These are phyloP conservation scores for Chaetomium tenue DNA, from an alignment of 495 filamentous ascomycete species.

Conservation along the genomic window DNA sequence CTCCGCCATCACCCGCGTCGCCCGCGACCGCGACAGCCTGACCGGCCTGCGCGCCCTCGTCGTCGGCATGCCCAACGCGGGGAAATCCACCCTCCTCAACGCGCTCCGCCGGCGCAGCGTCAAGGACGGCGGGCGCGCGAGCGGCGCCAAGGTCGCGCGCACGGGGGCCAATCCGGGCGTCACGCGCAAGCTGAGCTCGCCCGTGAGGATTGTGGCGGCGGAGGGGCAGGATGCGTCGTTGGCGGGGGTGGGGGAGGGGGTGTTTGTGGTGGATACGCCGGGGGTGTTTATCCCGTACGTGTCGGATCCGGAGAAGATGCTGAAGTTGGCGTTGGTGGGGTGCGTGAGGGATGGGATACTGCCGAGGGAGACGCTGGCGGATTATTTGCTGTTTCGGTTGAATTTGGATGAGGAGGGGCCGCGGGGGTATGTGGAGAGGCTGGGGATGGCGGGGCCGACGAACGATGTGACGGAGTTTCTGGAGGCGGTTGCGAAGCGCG, in stretches of 20 bases:
- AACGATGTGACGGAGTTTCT: conserved; percentile 76
- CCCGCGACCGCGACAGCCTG: conserved; percentile 35
- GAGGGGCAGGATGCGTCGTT: conserved; percentile 29
- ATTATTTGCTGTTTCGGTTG: conserved; percentile 83
- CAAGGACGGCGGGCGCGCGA: conserved; percentile 34
- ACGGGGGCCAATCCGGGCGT: conserved; percentile 88
- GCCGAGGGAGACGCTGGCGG: conserved; percentile 68
- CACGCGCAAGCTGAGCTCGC: conserved; percentile 77
- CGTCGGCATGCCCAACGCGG: conserved; percentile 97
- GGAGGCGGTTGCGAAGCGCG: conserved; percentile 62
- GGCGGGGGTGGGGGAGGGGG: conserved; percentile 43
- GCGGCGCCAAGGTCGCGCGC: conserved; percentile 67
- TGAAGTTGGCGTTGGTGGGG: conserved; percentile 86
- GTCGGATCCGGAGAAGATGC: conserved; percentile 77
- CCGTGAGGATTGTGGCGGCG: conserved; percentile 67
- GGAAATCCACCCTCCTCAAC: conserved; percentile 89
- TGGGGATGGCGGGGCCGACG: conserved; percentile 60
- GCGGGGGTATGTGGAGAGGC: conserved; percentile 55
- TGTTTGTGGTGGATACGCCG: conserved; percentile 55
- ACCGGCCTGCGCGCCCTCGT: conserved; percentile 74
- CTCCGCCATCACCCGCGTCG: conserved; percentile 35
- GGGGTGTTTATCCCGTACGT: conserved; percentile 95
- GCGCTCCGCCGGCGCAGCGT: conserved; percentile 68
- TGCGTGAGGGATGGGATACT: conserved; percentile 88
- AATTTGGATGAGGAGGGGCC: conserved; percentile 55